Evolutionary conservation across 345 rosid species (phyloP), one percentile per base, ranked within the genome.

Genomic region (Pelargonium nanum): DNA sequence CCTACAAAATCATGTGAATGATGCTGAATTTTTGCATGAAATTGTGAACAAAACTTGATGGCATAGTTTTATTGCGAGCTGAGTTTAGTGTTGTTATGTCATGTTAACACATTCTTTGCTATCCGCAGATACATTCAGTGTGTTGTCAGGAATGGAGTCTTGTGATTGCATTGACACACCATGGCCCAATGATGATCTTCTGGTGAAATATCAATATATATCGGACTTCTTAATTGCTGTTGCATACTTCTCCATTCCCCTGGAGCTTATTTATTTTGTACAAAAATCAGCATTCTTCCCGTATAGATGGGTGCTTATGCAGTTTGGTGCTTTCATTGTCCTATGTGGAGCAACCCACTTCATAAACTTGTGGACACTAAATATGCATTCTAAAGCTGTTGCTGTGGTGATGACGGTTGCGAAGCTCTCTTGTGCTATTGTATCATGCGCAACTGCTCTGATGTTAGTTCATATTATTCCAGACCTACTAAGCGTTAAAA

Each of bases 271-370:
- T 6, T 88, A 85, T 58, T 92, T 92, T 61, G 96, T 92, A 58
- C 88, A 92, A 57, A 92, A 78, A 68, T 88, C 95, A 0, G 87
- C 91, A 1, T 83, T 88, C 81, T 88, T 86, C 75, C 98, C 98
- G 0, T 92, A 92, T 70, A 77, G 86, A 82, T 86, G 96, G 96
- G 98, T 92, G 64, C 95, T 92, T 1, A 78, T 88, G 92, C 98
- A 88, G 73, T 92, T 92, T 57, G 95, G 98, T 32, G 93, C 95
- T 50, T 92, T 92, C 52, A 92, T 92, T 71, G 80, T 92, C 58
- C 95, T 88, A 32, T 92, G 98, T 63, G 98, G 98, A 50, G 93
- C 95, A 2, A 92, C 98, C 4, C 98, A 92, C 74, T 85, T 88
- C 65, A 92, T 92, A 58, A 88, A 77, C 72, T 67, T 92, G 23